phyloP scores from a whole-genome alignment of 2,329 filamentous ascomycete genomes.

The Calcarisporium arbuscula region DNA sequence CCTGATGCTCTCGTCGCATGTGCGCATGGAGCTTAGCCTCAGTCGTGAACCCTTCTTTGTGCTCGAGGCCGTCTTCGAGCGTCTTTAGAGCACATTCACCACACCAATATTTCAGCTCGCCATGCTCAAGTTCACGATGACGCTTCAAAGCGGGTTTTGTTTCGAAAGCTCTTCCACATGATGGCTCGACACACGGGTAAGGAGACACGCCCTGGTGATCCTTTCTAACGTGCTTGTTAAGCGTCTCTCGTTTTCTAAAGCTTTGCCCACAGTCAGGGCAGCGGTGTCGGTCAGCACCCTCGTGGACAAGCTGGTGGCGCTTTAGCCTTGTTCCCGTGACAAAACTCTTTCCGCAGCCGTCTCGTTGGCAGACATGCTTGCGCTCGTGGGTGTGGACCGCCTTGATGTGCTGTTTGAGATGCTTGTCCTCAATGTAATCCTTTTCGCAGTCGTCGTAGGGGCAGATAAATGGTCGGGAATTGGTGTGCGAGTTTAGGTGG shows the following conservation, averaged over 20 bases:
- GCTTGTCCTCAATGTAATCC: conserved; percentile 78
- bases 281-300: conserved; percentile 64
- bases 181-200: conserved; percentile 58
- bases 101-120: conserved; percentile 67
- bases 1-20: conserved; percentile 63
- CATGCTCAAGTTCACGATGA: conserved; percentile 66
- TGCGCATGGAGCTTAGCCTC: conserved; percentile 67
- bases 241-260: conserved; percentile 82
- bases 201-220: conserved; percentile 68
- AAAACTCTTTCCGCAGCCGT: conserved; percentile 73
- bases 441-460: conserved; percentile 67
- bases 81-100: conserved; percentile 54
- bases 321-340: conserved; percentile 71
- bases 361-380: conserved; percentile 63
- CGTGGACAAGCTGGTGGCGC: conserved; percentile 71
- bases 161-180: conserved; percentile 66
- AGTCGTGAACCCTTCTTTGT: conserved; percentile 60
- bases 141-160: conserved; percentile 63
- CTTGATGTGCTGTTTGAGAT: conserved; percentile 79
- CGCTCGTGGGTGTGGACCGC: conserved; percentile 69
- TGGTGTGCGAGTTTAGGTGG: conserved; percentile 79
- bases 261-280: conserved; percentile 71
- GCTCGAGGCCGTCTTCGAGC: conserved; percentile 31
- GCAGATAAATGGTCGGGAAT: conserved; percentile 75
- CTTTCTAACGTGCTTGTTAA: conserved; percentile 74